Evolutionary conservation across 2,329 filamentous ascomycete species (phyloP).

Genomic region (Sporothrix dimorphospora): DNA sequence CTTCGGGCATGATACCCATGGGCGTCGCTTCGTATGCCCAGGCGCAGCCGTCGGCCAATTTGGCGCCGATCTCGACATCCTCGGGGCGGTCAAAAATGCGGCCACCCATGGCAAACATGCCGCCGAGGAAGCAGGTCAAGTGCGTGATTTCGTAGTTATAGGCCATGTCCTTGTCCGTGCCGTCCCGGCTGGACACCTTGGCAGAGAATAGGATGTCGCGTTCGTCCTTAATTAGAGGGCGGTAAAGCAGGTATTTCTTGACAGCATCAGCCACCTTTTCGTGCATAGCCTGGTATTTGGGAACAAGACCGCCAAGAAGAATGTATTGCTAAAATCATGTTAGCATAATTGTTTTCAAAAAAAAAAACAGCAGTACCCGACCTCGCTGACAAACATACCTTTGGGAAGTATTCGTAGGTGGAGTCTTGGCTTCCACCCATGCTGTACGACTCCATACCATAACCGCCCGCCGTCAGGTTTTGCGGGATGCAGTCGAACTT

Average conservation of each 20-base stretch:
- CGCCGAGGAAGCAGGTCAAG: conserved; percentile 69
- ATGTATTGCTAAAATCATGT: conserved; percentile 61
- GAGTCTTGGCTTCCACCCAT: conserved; percentile 71
- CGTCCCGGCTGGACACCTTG: conserved; percentile 54
- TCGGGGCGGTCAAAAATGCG: conserved; percentile 62
- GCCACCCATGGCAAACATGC: conserved; percentile 69
- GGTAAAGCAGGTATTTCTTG: conserved; percentile 74
- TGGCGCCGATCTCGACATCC: conserved; percentile 65
- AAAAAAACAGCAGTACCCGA: neutral
- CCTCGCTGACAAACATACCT: conserved; percentile 39
- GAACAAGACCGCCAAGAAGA: conserved; percentile 72
- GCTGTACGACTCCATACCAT: conserved; percentile 54
- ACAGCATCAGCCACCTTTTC: conserved; percentile 67
- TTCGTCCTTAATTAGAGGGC: conserved; percentile 70
- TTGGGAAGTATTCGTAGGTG: conserved; percentile 72
- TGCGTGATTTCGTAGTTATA: conserved; percentile 65
- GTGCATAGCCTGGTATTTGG: conserved; percentile 75
- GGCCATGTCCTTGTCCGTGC: conserved; percentile 43
- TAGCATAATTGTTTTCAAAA: neutral
- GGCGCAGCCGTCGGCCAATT: conserved; percentile 69
- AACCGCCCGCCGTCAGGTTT: conserved; percentile 56
- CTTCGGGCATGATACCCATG: conserved; percentile 69
- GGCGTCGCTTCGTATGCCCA: conserved; percentile 67
- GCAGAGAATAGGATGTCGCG: conserved; percentile 76
- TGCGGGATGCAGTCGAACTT: conserved; percentile 61